These are phyloP conservation scores for Oryza meyeriana DNA, from an alignment of 176 grass and related monocot genomes.

Conservation along the genomic window DNA sequence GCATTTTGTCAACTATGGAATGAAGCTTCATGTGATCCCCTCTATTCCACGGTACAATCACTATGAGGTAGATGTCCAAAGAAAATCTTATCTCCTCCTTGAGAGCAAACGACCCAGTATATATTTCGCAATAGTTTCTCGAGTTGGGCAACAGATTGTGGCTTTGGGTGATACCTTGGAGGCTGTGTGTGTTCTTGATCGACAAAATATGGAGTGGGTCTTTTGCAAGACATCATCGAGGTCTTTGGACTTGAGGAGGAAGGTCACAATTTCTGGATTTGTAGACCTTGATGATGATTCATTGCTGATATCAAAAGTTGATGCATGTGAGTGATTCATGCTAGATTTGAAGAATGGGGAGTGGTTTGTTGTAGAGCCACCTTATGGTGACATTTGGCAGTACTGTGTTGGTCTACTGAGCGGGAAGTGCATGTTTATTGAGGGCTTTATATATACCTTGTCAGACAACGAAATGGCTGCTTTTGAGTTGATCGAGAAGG, in stretches of 20 bases:
- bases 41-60: background rate
- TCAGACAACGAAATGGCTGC: background rate
- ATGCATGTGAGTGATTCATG: background rate
- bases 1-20: background rate
- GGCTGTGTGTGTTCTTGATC: slow-evolving; percentile 4
- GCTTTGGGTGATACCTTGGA: background rate
- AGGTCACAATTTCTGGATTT: slow-evolving; percentile 17
- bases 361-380: background rate
- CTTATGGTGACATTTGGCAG: background rate
- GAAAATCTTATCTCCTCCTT: background rate
- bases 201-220: background rate
- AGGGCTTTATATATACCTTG: slow-evolving; percentile 24
- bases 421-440: background rate
- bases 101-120: background rate
- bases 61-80: background rate
- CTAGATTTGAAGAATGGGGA: background rate
- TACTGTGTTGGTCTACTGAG: background rate
- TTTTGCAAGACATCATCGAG: background rate
- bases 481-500: background rate
- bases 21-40: background rate
- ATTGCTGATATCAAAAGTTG: background rate
- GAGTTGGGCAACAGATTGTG: background rate
- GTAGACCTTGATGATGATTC: background rate
- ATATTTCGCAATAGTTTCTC: background rate
- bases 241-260: background rate